Evolutionary conservation across 169 alveolate genomes (phyloP).

Genomic region (Perkinsus olseni): DNA sequence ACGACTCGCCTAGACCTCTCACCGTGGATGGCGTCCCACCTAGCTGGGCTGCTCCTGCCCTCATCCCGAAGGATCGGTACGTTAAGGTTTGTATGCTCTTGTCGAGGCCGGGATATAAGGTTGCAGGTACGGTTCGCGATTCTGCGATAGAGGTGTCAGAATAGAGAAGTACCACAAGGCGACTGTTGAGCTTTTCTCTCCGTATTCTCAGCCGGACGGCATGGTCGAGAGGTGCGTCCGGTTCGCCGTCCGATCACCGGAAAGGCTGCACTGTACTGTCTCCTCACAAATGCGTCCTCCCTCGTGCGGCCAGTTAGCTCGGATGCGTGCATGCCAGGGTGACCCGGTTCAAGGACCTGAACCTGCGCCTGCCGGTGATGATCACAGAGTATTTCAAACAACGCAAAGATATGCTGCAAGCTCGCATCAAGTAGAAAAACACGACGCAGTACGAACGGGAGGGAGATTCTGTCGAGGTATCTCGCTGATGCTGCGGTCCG

Average conservation of each 20-base stretch:
- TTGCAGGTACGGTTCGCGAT: not conserved
- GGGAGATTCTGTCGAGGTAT: not conserved
- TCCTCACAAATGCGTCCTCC: too few species aligned
- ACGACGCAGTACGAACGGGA: too few species aligned
- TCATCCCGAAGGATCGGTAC: not conserved
- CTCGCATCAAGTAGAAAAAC: not conserved
- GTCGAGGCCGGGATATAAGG: too few species aligned
- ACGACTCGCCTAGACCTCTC: not conserved
- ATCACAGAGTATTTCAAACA: not conserved
- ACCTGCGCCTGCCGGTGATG: not conserved
- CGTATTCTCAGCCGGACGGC: not conserved
- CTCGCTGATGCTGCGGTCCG: not conserved
- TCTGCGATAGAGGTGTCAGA: not conserved
- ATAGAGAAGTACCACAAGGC: not conserved
- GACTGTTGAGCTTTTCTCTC: not conserved
- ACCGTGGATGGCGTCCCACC: not conserved
- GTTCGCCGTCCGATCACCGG: not conserved
- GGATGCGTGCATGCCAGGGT: not conserved
- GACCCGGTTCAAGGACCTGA: not conserved
- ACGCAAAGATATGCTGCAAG: not conserved
- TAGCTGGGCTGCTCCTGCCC: not conserved
- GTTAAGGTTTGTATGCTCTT: too few species aligned
- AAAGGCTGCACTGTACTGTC: too few species aligned
- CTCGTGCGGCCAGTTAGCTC: too few species aligned
- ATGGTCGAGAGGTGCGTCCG: not conserved